A percentile compares a stretch with the other conserved stretches of the same genome.
Evolutionary conservation across 2,329 filamentous ascomycete species (phyloP).

Genomic region (Arthrobotrys musiformis): DNA sequence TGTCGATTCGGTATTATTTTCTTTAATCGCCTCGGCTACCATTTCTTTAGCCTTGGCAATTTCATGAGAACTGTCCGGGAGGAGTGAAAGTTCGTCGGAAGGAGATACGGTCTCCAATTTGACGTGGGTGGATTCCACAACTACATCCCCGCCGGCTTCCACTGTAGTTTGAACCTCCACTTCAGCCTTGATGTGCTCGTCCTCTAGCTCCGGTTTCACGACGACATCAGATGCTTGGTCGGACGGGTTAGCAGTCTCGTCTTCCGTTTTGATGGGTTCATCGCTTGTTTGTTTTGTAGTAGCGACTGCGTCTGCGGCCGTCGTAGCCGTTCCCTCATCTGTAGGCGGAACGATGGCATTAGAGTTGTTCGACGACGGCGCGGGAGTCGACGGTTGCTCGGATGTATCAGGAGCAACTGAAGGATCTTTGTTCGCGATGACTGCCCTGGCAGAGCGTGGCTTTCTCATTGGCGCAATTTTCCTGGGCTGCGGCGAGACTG

Average conservation of each 20-base stretch:
- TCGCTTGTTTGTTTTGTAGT: conserved; percentile 35
- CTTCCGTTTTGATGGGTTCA: conserved; percentile 51
- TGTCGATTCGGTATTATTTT: not conserved
- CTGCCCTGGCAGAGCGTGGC: conserved; percentile 63
- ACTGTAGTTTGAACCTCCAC: conserved; percentile 57
- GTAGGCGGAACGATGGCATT: conserved; percentile 63
- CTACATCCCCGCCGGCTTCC: conserved; percentile 64
- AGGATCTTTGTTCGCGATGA: conserved; percentile 64
- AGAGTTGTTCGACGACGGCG: conserved; percentile 70
- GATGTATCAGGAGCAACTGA: conserved; percentile 55
- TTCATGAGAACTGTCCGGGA: conserved; percentile 79
- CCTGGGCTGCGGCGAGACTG: conserved; percentile 68
- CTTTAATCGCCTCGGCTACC: conserved; percentile 77
- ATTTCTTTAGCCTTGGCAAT: conserved; percentile 88
- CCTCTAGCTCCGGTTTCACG: conserved; percentile 65
- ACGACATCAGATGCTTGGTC: conserved; percentile 57
- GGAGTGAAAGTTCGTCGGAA: conserved; percentile 70
- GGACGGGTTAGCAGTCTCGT: conserved; percentile 57
- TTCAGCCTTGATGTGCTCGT: conserved; percentile 65
- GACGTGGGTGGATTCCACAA: conserved; percentile 76
- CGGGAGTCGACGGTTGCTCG: conserved; percentile 59
- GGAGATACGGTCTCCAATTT: conserved; percentile 77
- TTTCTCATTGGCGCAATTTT: conserved; percentile 67
- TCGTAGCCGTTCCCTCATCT: conserved; percentile 61
- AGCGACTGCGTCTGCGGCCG: conserved; percentile 60